These are phyloP conservation scores for Paramecium sonneborni DNA, from an alignment of 73 alveolate species.

Conservation along the genomic window DNA sequence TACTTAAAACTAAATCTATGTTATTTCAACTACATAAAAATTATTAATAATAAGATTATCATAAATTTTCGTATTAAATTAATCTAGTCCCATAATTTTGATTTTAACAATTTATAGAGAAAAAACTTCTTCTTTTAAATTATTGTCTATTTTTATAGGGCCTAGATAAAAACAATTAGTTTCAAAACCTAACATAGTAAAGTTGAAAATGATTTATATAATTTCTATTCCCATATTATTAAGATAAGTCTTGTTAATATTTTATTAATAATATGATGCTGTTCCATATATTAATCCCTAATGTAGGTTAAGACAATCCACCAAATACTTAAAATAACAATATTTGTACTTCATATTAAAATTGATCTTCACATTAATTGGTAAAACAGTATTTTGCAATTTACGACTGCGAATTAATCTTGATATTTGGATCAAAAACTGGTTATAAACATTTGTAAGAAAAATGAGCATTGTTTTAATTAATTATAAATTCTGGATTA, in stretches of 20 bases:
- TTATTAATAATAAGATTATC: not conserved
- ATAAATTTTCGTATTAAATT: no score
- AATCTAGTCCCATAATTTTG: not conserved
- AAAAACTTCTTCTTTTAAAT: not conserved
- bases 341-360: no score
- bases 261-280: not conserved
- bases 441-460: not conserved
- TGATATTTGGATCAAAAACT: not conserved
- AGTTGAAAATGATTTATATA: not conserved
- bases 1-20: no score
- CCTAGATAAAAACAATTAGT: not conserved
- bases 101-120: not conserved
- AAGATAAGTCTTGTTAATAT: not conserved
- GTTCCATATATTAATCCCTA: not conserved
- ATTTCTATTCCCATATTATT: not conserved
- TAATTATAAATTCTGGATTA: no score
- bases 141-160: not conserved
- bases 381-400: not conserved
- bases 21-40: not conserved
- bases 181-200: not conserved
- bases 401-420: not conserved
- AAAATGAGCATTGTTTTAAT: no score
- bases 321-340: not conserved
- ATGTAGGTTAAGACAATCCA: not conserved
- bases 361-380: not conserved